These are phyloP conservation scores for Arthrobotrys musiformis DNA, from an alignment of 2,329 filamentous ascomycete species.

Conservation along the genomic window DNA sequence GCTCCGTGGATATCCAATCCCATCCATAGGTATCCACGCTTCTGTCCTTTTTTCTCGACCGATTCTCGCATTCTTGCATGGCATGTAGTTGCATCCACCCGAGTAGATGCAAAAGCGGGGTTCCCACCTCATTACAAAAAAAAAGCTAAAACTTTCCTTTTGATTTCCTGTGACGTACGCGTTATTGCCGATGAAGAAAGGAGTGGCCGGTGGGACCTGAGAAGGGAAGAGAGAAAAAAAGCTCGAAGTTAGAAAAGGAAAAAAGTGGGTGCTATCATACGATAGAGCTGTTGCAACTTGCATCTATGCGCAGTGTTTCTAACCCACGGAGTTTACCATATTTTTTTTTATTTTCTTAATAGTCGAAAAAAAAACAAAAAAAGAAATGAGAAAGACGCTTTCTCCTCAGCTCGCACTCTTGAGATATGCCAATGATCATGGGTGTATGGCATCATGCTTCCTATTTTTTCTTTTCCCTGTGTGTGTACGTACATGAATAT, in stretches of 20 bases:
- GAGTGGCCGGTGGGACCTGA: background rate
- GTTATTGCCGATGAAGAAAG: constrained; percentile 43
- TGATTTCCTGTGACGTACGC: constrained; percentile 35
- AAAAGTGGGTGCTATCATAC: constrained; percentile 1
- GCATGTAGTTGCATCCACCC: background rate
- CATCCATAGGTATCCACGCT: constrained; percentile 3
- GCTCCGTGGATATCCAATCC: constrained; percentile 44
- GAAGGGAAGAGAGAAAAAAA: background rate
- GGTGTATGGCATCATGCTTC: constrained; percentile 34
- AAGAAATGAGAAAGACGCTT: too few relatives aligned
- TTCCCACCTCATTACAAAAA: background rate
- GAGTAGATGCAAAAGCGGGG: background rate
- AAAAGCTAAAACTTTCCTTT: background rate
- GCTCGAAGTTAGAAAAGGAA: background rate
- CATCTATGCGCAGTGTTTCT: background rate
- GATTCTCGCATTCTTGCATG: too few relatives aligned
- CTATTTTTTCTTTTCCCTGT: background rate
- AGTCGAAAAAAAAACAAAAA: background rate
- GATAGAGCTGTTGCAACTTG: constrained; percentile 5
- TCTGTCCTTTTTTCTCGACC: too few relatives aligned
- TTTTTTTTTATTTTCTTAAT: background rate
- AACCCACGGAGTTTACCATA: constrained; percentile 34
- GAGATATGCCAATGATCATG: constrained; percentile 28
- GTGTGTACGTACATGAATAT: too few relatives aligned
- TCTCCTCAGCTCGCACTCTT: background rate